Conservation (phyloP, 345 rosid species). For the Eucalyptus melliodora region DNA sequence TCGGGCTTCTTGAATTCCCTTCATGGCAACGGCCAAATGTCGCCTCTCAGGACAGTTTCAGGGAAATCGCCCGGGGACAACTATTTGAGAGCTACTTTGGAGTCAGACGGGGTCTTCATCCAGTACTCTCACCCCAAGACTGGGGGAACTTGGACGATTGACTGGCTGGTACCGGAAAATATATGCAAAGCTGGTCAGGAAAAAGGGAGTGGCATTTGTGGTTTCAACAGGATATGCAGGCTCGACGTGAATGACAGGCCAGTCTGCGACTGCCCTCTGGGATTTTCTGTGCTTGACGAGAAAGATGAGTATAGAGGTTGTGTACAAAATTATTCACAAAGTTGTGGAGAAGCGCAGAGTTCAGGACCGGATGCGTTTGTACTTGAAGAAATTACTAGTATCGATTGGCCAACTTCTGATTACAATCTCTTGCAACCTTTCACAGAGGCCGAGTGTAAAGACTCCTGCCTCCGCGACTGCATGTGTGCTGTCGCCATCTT, state of each 20-base stretch:
- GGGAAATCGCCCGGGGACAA: background rate
- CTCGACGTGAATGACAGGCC: background rate
- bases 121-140: slow-evolving; percentile 6
- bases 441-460: slow-evolving; percentile 1
- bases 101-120: slow-evolving; percentile 20
- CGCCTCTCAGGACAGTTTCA: background rate
- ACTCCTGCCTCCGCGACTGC: slow-evolving; percentile 21
- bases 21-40: background rate
- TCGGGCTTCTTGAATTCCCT: background rate
- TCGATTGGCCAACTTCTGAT: slow-evolving; percentile 20
- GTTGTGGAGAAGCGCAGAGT: background rate
- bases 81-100: slow-evolving; percentile 13
- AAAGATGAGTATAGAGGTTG: slow-evolving; percentile 7
- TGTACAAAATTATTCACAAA: background rate
- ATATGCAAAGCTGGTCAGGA: background rate
- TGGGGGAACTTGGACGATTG: background rate
- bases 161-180: background rate
- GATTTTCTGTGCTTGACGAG: background rate
- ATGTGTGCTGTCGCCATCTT: slow-evolving; percentile 16
- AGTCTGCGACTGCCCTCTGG: slow-evolving; percentile 7
- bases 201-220: slow-evolving; percentile 13
- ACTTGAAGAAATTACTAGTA: background rate
- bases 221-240: slow-evolving; percentile 14
- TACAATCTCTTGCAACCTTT: slow-evolving; percentile 3
- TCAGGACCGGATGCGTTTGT: background rate